Percentiles rank a stretch among this genome's conserved stretches.
phyloP scores from a whole-genome alignment of 2,329 filamentous ascomycete genomes.

The Boeremia exigua region DNA sequence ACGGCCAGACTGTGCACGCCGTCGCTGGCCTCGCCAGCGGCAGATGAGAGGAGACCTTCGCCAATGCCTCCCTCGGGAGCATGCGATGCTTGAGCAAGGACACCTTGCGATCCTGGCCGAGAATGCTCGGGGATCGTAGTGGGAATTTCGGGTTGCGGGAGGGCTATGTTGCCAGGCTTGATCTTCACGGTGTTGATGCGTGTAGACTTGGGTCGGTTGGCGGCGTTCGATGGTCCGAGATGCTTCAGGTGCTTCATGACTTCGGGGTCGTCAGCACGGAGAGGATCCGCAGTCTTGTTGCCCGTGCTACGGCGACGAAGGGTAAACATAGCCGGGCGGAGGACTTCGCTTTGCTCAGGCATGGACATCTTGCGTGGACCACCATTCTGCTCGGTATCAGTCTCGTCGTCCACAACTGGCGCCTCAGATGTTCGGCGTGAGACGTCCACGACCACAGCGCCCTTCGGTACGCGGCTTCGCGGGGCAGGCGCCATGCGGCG shows the following conservation, averaged over 20 bases:
- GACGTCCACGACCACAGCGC: constrained; percentile 57
- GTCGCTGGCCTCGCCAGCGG: constrained; percentile 66
- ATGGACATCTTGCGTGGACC: constrained; percentile 39
- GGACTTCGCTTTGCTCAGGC: constrained; percentile 34
- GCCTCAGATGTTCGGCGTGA: constrained; percentile 32
- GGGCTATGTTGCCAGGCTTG: constrained; percentile 65
- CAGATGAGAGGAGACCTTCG: constrained; percentile 60
- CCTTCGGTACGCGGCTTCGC: constrained; percentile 70
- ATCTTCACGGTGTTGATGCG: constrained; percentile 70
- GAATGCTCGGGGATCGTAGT: constrained; percentile 52
- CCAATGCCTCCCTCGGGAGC: constrained; percentile 60
- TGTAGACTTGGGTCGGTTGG: constrained; percentile 65
- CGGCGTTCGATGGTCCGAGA: constrained; percentile 68
- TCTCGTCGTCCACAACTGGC: constrained; percentile 24
- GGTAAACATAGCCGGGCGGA: constrained; percentile 51
- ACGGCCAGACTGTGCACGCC: constrained; percentile 65
- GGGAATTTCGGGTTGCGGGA: constrained; percentile 64
- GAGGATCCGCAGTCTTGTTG: constrained; percentile 45
- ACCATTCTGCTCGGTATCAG: constrained; percentile 26
- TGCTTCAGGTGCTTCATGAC: constrained; percentile 67
- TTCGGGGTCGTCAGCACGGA: constrained; percentile 61
- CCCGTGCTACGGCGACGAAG: constrained; percentile 55
- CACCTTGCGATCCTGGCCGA: constrained; percentile 29
- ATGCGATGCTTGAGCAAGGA: constrained; percentile 32
- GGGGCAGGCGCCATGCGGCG: constrained; percentile 85